A percentile compares a stretch with the other conserved stretches of the same genome.
Conservation (phyloP, 2,329 filamentous ascomycete genomes). For the Lasiodiplodia hormozganensis region DNA sequence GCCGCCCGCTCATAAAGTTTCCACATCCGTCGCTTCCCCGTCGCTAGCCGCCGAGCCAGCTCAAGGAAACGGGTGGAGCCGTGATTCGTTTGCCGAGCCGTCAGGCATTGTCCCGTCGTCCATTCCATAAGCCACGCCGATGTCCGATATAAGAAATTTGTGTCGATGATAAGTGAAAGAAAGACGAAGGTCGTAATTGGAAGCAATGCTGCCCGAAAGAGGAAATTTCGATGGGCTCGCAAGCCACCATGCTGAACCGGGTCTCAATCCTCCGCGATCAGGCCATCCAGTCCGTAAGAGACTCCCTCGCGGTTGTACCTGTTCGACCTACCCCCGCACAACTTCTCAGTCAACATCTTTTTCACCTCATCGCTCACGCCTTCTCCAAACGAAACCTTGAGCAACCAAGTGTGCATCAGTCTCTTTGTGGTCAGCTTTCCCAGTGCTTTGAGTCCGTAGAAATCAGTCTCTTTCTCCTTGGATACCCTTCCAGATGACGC, state of each 20-base stretch:
- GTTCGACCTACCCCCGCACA: not conserved
- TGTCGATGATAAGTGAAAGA: not conserved
- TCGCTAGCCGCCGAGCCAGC: not conserved
- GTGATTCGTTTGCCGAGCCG: not conserved
- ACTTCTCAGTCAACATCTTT: not conserved
- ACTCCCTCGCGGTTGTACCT: not conserved
- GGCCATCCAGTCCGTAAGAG: not conserved
- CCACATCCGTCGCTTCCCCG: not conserved
- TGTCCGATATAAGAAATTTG: not conserved
- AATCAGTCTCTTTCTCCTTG: not conserved
- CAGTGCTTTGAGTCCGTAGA: constrained; percentile 17
- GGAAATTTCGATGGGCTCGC: not conserved
- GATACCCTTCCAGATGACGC: not conserved
- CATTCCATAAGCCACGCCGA: not conserved
- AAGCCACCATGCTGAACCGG: not conserved
- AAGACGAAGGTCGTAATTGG: not conserved
- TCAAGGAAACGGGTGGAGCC: not conserved
- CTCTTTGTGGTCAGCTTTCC: constrained; percentile 9
- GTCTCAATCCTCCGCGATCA: constrained; percentile 6
- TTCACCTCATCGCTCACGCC: constrained; percentile 6
- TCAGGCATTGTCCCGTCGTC: too few species aligned
- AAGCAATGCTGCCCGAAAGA: not conserved
- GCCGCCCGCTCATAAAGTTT: not conserved
- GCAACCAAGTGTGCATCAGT: not conserved
- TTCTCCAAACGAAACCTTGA: constrained; percentile 1